Base-by-base conservation (phyloP, 176 grass and related monocot species). In the Hordeum vulgare region DNA sequence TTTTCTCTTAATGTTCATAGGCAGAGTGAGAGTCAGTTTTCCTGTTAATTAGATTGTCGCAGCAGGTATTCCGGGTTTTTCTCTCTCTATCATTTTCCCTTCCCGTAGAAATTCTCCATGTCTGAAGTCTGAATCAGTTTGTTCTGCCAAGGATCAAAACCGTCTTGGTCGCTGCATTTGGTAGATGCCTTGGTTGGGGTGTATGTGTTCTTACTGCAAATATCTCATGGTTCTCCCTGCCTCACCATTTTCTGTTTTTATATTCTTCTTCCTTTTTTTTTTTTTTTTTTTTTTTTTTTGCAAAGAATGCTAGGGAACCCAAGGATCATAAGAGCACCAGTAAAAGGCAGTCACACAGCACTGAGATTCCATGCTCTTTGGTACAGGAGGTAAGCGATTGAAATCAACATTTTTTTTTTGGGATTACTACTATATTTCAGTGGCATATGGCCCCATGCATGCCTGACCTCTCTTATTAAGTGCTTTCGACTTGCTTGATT, bases 331-430 rank as follows among this genome's bases (percentile, higher is more conserved):
- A 27, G 44, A 79, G 80, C 59, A 78, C 63, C 28, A 84, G 31
- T 26, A 88, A 83, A 13, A 83, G 70, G 41, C 64, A 65, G 41
- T 14, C 77, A 10, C 57, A 54, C 60, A 66, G 25, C 21, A 74
- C 42, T 56, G 60, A 85, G 56, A 44, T 83, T 17, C 85, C 87
- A 37, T 85, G 70, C 76, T 90, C 93, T 54, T 84, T 99, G 40
- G 90, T 75, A 54, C 86, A 84, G 78, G 96, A 99, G 96, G 93
- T 96, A 84, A 84, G 56, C 18, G 54, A n/a, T 76, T 59, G 17
- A 27, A 23, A 41, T 12, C 37, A 28, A 40, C 31, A 95, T 39
- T 27, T 61, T 45, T n/a, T n/a, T n/a, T n/a, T n/a, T n/a, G n/a
- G 59, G 37, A 35, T 61, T 10, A 47, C 4, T 18, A 25, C 5